These are phyloP conservation scores for Cyclotella sp. DNA, from an alignment of 108 stramenopile species.

Conservation along the genomic window DNA sequence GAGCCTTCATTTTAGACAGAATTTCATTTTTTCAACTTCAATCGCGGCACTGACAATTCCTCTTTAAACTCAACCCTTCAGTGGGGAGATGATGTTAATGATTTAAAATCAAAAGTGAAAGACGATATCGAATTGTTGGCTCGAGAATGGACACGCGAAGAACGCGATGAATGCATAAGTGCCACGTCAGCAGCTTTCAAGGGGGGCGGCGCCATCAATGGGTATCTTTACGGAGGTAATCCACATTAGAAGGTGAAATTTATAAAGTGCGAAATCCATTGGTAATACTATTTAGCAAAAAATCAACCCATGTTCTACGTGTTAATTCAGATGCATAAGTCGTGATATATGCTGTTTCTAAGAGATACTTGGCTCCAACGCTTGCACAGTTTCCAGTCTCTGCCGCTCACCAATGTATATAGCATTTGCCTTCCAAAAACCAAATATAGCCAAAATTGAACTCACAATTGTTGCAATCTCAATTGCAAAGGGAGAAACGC, in stretches of 20 bases:
- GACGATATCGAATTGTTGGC: conserved; percentile 88
- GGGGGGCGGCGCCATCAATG: conserved; percentile 75
- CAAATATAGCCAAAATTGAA: conserved; percentile 64
- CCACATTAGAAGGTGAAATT: conserved; percentile 47
- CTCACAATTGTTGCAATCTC: conserved; percentile 60
- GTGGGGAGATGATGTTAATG: conserved; percentile 89
- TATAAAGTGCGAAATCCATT: neutral
- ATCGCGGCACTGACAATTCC: neutral
- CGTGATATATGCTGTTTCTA: too few relatives aligned
- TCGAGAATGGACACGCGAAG: conserved; percentile 70
- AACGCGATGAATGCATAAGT: conserved; percentile 75
- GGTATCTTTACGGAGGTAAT: conserved; percentile 66
- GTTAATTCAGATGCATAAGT: neutral
- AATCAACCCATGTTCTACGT: neutral
- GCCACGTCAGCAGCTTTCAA: conserved; percentile 76
- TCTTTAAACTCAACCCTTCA: conserved; percentile 9
- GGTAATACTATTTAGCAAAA: neutral
- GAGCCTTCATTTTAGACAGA: neutral
- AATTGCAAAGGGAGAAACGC: conserved; percentile 54
- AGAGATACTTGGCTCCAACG: neutral
- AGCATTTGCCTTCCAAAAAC: conserved; percentile 61
- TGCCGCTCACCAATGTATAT: neutral
- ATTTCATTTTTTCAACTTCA: neutral
- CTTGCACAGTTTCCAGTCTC: neutral
- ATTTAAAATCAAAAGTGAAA: conserved; percentile 76